A percentile compares a stretch with the other conserved stretches of the same genome.
These are phyloP conservation scores for Hyaloscypha bicolor DNA, from an alignment of 495 filamentous ascomycete species.

Conservation along the genomic window DNA sequence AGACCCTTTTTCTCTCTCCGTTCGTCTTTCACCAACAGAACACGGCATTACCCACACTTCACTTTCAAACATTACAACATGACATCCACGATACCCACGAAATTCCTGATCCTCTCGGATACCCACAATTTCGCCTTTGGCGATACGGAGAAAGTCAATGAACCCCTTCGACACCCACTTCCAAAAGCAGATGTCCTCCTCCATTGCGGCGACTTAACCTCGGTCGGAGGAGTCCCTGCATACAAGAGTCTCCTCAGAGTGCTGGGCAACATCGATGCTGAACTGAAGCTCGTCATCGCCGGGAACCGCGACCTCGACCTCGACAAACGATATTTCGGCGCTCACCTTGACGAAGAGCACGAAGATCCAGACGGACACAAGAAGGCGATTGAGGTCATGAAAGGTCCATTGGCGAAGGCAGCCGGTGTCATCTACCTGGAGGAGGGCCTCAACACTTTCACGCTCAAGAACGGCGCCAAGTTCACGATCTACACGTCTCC, in stretches of 20 bases:
- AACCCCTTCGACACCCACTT: slow-evolving; percentile 33
- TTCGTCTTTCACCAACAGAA: background rate
- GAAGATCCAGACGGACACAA: slow-evolving; percentile 31
- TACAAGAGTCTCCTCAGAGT: slow-evolving; percentile 55
- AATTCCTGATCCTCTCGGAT: slow-evolving; percentile 62
- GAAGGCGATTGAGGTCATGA: slow-evolving; percentile 40
- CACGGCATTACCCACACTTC: background rate
- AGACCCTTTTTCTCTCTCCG: background rate
- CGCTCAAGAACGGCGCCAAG: slow-evolving; percentile 56
- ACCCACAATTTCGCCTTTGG: slow-evolving; percentile 50
- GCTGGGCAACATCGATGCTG: slow-evolving; percentile 58
- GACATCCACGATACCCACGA: slow-evolving; percentile 33
- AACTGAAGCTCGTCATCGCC: slow-evolving; percentile 77
- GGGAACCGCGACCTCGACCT: slow-evolving; percentile 81
- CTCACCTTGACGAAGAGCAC: slow-evolving; percentile 18
- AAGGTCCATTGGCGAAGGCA: slow-evolving; percentile 44
- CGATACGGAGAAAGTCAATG: slow-evolving; percentile 36
- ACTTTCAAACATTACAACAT: background rate
- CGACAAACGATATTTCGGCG: slow-evolving; percentile 46
- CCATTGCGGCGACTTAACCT: slow-evolving; percentile 75
- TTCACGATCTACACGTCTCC: slow-evolving; percentile 72
- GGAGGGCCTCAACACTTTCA: slow-evolving; percentile 62
- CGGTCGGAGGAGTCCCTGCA: slow-evolving; percentile 57
- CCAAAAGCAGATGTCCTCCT: slow-evolving; percentile 60
- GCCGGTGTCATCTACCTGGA: slow-evolving; percentile 66